These are phyloP conservation scores for Backusella tuberculispora DNA, from an alignment of 192 early-diverging fungal genomes.

Conservation along the genomic window DNA sequence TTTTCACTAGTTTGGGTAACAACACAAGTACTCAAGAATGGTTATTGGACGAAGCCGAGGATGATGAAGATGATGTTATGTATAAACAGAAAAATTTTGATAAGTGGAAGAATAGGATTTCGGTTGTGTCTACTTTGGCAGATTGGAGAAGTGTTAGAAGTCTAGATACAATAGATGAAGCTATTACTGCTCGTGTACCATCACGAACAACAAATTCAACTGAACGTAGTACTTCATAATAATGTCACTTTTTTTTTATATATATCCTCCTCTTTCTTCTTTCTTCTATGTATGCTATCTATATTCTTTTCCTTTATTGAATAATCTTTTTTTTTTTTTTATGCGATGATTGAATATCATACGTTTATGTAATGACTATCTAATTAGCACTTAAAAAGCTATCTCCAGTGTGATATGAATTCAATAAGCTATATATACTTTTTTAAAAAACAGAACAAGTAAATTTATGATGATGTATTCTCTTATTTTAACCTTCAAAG, in stretches of 20 bases:
- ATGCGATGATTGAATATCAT: not conserved
- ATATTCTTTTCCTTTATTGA: not conserved
- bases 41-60: slow-evolving; percentile 19
- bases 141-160: slow-evolving; percentile 34
- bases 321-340: not conserved
- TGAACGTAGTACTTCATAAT: slow-evolving; percentile 1
- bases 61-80: slow-evolving; percentile 21
- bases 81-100: slow-evolving; percentile 26
- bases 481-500: no score
- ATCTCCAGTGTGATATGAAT: no score
- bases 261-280: slow-evolving; percentile 1
- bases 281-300: not conserved
- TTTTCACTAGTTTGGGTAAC: not conserved
- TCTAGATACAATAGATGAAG: no score
- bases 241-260: not conserved
- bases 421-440: no score
- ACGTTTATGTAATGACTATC: no score
- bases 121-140: slow-evolving; percentile 29
- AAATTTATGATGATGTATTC: no score
- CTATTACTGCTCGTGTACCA: no score
- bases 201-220: no score
- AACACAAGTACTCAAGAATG: slow-evolving; percentile 8
- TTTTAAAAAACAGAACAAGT: no score
- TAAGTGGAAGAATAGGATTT: slow-evolving; percentile 34
- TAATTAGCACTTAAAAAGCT: no score